Conservation (phyloP, 106 monocot species). For the Iris macrosiphon region DNA sequence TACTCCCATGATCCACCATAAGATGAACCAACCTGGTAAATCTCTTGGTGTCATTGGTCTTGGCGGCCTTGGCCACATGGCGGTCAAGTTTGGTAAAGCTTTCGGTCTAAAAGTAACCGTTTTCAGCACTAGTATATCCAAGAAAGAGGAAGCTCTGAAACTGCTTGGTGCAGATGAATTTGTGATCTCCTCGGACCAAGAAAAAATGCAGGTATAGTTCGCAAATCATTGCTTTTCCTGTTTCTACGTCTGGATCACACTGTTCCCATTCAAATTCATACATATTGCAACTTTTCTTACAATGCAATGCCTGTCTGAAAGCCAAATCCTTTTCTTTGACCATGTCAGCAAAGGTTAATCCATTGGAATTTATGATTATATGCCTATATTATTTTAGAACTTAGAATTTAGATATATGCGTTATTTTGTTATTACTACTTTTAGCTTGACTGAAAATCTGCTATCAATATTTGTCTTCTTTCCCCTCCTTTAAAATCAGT, state of each 20-base stretch:
- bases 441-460: no score
- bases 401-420: not conserved
- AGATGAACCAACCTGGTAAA: constrained; percentile 60
- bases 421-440: not conserved
- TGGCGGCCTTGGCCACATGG: constrained; percentile 60
- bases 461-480: no score
- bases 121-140: constrained; percentile 45
- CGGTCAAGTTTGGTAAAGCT: constrained; percentile 57
- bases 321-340: no score
- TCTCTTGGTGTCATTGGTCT: constrained; percentile 62
- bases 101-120: constrained; percentile 58
- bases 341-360: no score
- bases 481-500: no score
- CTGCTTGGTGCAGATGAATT: constrained; percentile 50
- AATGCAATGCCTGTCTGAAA: no score
- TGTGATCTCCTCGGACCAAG: constrained; percentile 46
- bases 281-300: no score
- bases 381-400: no score
- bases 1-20: constrained; percentile 43
- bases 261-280: no score
- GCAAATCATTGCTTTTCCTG: not conserved
- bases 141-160: constrained; percentile 41
- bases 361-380: no score
- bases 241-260: not conserved
- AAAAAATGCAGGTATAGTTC: constrained; percentile 40